phyloP scores from a whole-genome alignment of 768 basidiomycete species.

The Austroboletus festivus region DNA sequence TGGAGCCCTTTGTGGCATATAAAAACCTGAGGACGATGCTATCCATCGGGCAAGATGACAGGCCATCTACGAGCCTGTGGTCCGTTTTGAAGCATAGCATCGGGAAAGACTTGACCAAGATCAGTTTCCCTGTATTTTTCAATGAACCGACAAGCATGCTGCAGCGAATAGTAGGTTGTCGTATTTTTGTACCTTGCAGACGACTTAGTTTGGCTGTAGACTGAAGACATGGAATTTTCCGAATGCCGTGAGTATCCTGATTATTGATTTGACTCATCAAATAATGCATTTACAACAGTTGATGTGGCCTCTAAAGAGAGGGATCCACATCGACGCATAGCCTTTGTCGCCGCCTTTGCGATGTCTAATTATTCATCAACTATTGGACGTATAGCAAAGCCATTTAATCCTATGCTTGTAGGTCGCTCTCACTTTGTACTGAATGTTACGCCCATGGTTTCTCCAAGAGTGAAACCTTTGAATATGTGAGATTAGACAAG shows the following conservation, averaged over 20 bases:
- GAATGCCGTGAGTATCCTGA: constrained; percentile 65
- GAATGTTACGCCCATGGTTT: not conserved
- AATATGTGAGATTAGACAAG: constrained; percentile 84
- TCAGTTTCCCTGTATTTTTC: constrained; percentile 91
- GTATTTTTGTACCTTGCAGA: not conserved
- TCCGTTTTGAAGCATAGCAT: constrained; percentile 92
- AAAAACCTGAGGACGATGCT: constrained; percentile 55
- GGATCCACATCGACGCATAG: constrained; percentile 79
- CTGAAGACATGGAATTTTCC: constrained; percentile 97
- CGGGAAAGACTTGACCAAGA: constrained; percentile 95
- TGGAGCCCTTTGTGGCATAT: constrained; percentile 65
- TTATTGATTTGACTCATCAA: not conserved
- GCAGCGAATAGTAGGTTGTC: constrained; percentile 74
- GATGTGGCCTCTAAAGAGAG: constrained; percentile 77
- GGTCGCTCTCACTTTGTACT: not conserved
- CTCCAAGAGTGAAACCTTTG: constrained; percentile 85
- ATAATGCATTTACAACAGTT: constrained; percentile 43
- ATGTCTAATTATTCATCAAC: constrained; percentile 98
- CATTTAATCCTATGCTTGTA: constrained; percentile 94
- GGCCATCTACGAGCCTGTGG: constrained; percentile 91
- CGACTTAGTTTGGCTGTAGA: constrained; percentile 33
- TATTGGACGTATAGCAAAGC: constrained; percentile 94
- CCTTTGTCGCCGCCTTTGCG: constrained; percentile 93
- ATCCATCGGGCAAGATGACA: constrained; percentile 65
- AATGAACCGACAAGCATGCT: constrained; percentile 96